Percentiles rank a stretch among this genome's conserved stretches.
Conservation (phyloP, 2,329 filamentous ascomycete species). For the Setomelanomma holmii region DNA sequence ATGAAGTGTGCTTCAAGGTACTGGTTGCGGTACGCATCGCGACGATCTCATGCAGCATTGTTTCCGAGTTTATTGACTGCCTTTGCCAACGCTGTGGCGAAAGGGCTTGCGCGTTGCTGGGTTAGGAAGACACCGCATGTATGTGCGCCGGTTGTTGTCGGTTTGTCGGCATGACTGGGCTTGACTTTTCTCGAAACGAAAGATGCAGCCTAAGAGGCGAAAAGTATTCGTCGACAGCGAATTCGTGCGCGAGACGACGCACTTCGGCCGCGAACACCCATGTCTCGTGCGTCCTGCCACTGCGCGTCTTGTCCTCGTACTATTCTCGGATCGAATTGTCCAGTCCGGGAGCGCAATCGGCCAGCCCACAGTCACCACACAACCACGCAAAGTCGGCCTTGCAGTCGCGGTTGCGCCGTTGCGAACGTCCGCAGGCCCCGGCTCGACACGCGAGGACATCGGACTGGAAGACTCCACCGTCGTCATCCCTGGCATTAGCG, state of each 20-base stretch:
- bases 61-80: conserved; percentile 21
- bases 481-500: conserved; percentile 32
- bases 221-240: conserved; percentile 3
- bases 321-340: conserved; percentile 1
- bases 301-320: background rate
- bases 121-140: conserved; percentile 11
- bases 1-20: conserved; percentile 3
- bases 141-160: conserved; percentile 15
- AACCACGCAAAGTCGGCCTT: background rate
- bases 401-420: background rate
- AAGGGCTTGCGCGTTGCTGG: conserved; percentile 34
- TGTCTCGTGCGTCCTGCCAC: background rate
- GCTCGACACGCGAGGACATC: conserved; percentile 17
- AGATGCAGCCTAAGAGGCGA: conserved; percentile 2
- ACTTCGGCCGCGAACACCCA: conserved; percentile 1
- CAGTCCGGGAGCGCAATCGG: background rate
- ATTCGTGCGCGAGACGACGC: background rate
- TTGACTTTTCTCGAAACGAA: conserved; percentile 7
- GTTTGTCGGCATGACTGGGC: conserved; percentile 5
- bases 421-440: conserved; percentile 11
- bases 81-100: conserved; percentile 25
- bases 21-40: conserved; percentile 18
- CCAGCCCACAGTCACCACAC: background rate
- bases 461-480: conserved; percentile 9
- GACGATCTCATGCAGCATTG: conserved; percentile 20